phyloP scores from a whole-genome alignment of 2,329 filamentous ascomycete species.

The Emmonsia crescens region DNA sequence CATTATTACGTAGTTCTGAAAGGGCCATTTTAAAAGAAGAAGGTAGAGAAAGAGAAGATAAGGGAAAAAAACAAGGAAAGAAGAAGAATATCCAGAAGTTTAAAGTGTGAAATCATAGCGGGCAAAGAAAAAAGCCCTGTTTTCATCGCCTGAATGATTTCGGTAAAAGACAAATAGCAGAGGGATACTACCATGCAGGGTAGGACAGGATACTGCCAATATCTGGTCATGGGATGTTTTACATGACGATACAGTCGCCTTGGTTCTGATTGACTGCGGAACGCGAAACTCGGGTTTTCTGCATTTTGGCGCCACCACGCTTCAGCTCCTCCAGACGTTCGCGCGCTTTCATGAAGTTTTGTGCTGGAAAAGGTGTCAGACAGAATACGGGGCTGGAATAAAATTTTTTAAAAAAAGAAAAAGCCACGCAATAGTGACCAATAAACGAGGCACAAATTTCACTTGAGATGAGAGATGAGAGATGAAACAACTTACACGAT shows the following conservation, averaged over 20 bases:
- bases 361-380: slow-evolving; percentile 46
- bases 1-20: background rate
- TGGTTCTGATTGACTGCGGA: slow-evolving; percentile 77
- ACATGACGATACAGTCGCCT: slow-evolving; percentile 82
- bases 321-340: slow-evolving; percentile 90
- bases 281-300: slow-evolving; percentile 68
- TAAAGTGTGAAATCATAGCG: background rate
- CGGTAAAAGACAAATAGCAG: background rate
- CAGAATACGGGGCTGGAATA: slow-evolving; percentile 4
- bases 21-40: background rate
- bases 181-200: background rate
- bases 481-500: slow-evolving; percentile 59
- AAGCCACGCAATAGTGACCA: too few relatives aligned
- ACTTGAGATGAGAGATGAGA: background rate
- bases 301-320: slow-evolving; percentile 58
- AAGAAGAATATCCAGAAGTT: background rate
- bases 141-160: background rate
- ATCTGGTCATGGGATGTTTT: slow-evolving; percentile 16
- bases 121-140: background rate
- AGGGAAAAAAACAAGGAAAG: background rate
- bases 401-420: too few relatives aligned
- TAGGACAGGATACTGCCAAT: background rate
- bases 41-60: too few relatives aligned
- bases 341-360: slow-evolving; percentile 87
- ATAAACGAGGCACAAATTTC: slow-evolving; percentile 1